These are phyloP conservation scores for Pyrenophora seminiperda DNA, from an alignment of 2,329 filamentous ascomycete genomes.

Conservation along the genomic window DNA sequence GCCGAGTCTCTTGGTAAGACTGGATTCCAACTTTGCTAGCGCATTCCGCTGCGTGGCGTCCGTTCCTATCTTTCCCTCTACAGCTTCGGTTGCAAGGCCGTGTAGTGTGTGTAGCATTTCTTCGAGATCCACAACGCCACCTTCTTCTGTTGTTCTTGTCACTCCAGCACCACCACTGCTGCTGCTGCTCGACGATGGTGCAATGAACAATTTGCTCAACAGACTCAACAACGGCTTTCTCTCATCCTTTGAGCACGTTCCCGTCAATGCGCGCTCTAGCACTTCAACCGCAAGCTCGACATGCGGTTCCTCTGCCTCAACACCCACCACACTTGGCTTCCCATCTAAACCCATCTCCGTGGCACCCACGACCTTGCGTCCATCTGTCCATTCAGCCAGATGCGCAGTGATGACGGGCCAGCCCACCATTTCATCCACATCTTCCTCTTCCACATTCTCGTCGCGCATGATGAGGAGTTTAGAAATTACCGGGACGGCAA, in stretches of 20 bases:
- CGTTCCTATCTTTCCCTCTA: constrained; percentile 56
- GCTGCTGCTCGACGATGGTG: constrained; percentile 55
- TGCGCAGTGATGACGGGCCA: constrained; percentile 79
- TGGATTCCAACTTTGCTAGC: constrained; percentile 59
- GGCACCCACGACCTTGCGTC: constrained; percentile 73
- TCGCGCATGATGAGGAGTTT: constrained; percentile 65
- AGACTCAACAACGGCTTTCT: constrained; percentile 70
- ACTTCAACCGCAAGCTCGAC: constrained; percentile 78
- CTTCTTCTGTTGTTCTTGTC: constrained; percentile 34
- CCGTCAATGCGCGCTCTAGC: constrained; percentile 72
- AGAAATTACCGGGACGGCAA: constrained; percentile 76
- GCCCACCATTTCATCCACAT: constrained; percentile 73
- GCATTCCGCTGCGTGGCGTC: constrained; percentile 60
- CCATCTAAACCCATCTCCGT: constrained; percentile 49
- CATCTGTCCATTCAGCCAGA: constrained; percentile 93
- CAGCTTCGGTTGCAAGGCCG: constrained; percentile 54
- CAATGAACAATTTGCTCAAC: constrained; percentile 80
- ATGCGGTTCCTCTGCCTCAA: constrained; percentile 77
- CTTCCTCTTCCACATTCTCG: constrained; percentile 72
- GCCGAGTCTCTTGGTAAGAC: constrained; percentile 59
- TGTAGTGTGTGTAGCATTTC: constrained; percentile 45
- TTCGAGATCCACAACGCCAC: constrained; percentile 17
- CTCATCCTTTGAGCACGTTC: constrained; percentile 74
- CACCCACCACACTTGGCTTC: constrained; percentile 59
- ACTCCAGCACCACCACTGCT: constrained; percentile 6